Conservation (phyloP, 495 filamentous ascomycete species). For the Tuber brumale region DNA sequence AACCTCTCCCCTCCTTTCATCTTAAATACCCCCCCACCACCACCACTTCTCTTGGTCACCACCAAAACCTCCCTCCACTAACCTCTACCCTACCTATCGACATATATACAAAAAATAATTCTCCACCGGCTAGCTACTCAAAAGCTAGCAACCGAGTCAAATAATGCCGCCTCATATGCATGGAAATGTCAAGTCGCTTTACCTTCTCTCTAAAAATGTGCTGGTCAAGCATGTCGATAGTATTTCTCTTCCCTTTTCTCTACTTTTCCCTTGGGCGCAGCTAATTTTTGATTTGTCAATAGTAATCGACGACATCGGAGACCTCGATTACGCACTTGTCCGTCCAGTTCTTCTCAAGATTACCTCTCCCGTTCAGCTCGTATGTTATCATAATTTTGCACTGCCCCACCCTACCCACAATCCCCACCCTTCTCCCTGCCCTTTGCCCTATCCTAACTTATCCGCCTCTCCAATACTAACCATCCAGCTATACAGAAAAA, state of each 20-base stretch:
- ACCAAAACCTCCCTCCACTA: not conserved
- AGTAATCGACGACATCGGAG: constrained; percentile 59
- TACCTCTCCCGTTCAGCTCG: constrained; percentile 60
- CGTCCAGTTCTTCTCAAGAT: constrained; percentile 57
- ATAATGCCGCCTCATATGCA: constrained; percentile 18
- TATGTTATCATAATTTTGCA: constrained; percentile 29
- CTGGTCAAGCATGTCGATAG: constrained; percentile 36
- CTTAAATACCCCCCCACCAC: not conserved
- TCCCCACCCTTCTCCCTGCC: not conserved
- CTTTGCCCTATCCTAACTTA: not conserved
- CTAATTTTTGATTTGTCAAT: constrained; percentile 8
- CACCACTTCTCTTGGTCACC: not conserved
- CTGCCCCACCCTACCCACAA: constrained; percentile 10
- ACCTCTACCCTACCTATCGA: not conserved
- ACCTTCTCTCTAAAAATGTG: constrained; percentile 31
- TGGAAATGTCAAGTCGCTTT: constrained; percentile 36
- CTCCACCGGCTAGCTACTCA: not conserved
- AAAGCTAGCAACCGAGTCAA: not conserved
- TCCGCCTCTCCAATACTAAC: not conserved
- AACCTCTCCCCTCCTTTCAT: not conserved
- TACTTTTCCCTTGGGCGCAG: not conserved
- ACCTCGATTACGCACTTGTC: constrained; percentile 56
- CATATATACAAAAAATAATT: not conserved
- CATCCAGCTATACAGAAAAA: constrained; percentile 43
- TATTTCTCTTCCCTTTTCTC: constrained; percentile 7